Percentiles rank a stretch among this genome's conserved stretches.
Conservation (phyloP, 352 stramenopile genomes). For the Pythium folliculosum region DNA sequence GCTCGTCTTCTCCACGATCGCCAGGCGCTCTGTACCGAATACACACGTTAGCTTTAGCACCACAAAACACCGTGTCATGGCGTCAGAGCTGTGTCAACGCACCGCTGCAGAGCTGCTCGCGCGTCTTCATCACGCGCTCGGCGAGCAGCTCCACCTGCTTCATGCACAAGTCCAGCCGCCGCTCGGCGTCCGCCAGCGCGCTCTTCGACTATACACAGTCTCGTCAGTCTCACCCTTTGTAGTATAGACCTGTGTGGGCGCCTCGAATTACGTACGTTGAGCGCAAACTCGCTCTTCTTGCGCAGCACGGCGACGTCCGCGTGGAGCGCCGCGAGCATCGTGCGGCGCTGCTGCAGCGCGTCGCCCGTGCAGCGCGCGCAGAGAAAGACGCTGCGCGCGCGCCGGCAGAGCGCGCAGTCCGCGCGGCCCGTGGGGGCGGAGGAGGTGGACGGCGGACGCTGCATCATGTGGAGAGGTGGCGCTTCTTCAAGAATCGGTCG, state of each 20-base stretch:
- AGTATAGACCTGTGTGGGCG: too few relatives aligned
- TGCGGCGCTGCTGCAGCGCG: slow-evolving; percentile 75
- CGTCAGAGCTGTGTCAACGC: neutral
- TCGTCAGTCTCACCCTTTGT: too few relatives aligned
- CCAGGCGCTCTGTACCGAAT: slow-evolving; percentile 45
- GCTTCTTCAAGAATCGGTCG: slow-evolving; percentile 9
- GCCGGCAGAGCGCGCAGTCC: slow-evolving; percentile 65
- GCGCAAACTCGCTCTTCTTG: slow-evolving; percentile 72
- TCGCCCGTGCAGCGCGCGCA: slow-evolving; percentile 68
- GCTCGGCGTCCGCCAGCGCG: slow-evolving; percentile 51
- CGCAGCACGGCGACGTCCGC: slow-evolving; percentile 78
- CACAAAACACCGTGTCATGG: neutral
- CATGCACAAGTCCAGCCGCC: slow-evolving; percentile 50
- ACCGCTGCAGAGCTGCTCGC: slow-evolving; percentile 71
- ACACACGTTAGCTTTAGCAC: neutral
- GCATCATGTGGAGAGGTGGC: neutral
- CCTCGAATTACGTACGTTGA: slow-evolving; percentile 41
- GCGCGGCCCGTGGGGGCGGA: neutral
- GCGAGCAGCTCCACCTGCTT: slow-evolving; percentile 57
- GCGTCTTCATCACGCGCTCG: slow-evolving; percentile 68
- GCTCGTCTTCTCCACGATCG: slow-evolving; percentile 53
- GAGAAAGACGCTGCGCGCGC: slow-evolving; percentile 48
- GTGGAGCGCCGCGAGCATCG: slow-evolving; percentile 71
- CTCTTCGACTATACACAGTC: slow-evolving; percentile 43
- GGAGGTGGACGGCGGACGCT: neutral